Evolutionary conservation across 768 basidiomycete species (phyloP), one percentile per base, ranked within the genome.

Genomic region (Solioccasus polychromus): DNA sequence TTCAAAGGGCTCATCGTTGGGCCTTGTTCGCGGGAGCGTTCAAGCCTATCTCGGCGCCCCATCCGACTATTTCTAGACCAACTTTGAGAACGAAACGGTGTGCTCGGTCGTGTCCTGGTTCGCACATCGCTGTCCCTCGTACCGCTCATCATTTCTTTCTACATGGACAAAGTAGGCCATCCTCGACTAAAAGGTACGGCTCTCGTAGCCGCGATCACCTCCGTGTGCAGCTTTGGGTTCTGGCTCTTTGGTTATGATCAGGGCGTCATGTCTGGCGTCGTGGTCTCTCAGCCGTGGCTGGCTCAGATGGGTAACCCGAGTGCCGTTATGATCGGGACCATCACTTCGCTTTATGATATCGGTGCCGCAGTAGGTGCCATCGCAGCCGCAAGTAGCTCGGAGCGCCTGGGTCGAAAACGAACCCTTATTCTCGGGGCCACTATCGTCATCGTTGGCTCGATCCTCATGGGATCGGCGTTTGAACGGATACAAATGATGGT

Each of bases 201-300:
- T 15, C 52, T 53, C 37, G 24, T 53, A n/a, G 44, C 51, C 15
- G 44, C 32, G 8, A 52, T 52, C 31, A 52, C 51, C 30, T 53
- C 52, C 10, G 52, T 53, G 7, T 53, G 52, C 35, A 53, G 51
- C 18, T 15, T 53, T 5, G 51, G 51, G 4, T 47, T 53, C 14
- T 47, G 45, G 40, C 52, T 53, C 32, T 53, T 53, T 43, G 51
- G 51, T 8, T 53, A 53, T 31, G 45, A 53, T 41, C 52, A 53
- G 30, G 52, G 52, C 0, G 46, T 53, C n/a, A 53, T 53, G 52
- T 53, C 52, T 7, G 51, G 52, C 9, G 35, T 53, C 11, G 42
- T 53, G 6, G 1, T 53, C 17, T 53, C 52, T 25, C 42, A 44
- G 31, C 38, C 45, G 4, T 53, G 52, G 52, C 42, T 53, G 25